These are phyloP conservation scores for Pinus tabuliformis DNA, from an alignment of 75 land plant genomes.

Conservation along the genomic window DNA sequence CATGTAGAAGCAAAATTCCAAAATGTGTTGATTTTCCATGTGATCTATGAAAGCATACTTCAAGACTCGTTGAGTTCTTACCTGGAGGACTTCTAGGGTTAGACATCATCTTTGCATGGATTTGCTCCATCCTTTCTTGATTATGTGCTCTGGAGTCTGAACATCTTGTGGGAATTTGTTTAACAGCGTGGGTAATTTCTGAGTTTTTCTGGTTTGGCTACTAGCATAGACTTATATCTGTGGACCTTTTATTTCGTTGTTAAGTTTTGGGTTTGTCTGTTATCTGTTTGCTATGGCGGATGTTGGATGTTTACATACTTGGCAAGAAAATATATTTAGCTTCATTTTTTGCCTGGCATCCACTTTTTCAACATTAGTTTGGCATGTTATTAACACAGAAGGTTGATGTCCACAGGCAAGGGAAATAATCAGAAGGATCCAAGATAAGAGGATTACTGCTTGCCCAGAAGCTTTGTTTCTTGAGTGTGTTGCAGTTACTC, in stretches of 20 bases:
- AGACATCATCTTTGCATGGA: neutral
- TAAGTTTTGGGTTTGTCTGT: neutral
- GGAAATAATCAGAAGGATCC: constrained; percentile 2
- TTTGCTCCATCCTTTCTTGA: neutral
- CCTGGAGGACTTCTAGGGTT: neutral
- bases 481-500: constrained; percentile 41
- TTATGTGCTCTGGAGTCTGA: neutral
- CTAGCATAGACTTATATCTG: neutral
- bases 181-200: neutral
- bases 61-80: neutral
- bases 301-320: neutral
- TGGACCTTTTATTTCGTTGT: neutral
- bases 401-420: constrained; percentile 3
- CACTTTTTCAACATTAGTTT: neutral
- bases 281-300: neutral
- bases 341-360: neutral
- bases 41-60: neutral
- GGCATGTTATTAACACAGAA: neutral
- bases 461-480: constrained; percentile 35
- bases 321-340: neutral
- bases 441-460: constrained; percentile 15
- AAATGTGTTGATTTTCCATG: neutral
- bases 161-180: neutral
- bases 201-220: neutral
- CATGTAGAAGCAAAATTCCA: neutral